phyloP scores from a whole-genome alignment of 805 yeast genomes.

The Nakazawaea sp. region DNA sequence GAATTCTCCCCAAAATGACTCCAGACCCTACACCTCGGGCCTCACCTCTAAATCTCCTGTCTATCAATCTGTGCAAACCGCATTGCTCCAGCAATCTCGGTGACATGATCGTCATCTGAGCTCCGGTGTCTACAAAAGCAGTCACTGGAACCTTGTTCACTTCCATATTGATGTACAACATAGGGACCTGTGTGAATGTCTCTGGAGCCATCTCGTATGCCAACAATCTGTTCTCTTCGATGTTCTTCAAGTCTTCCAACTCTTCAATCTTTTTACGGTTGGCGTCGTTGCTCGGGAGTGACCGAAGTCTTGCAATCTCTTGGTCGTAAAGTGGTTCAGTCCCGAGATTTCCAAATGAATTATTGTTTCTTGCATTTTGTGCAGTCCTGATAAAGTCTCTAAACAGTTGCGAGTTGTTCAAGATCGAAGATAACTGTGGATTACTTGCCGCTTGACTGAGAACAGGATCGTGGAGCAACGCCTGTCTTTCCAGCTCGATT shows the following conservation, averaged over 20 bases:
- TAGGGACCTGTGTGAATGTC: constrained; percentile 70
- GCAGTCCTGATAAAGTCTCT: constrained; percentile 22
- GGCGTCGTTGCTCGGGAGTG: constrained; percentile 60
- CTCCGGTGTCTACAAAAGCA: constrained; percentile 97
- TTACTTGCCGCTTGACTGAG: constrained; percentile 10
- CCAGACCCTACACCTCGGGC: constrained; percentile 90
- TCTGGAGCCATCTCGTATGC: constrained; percentile 92
- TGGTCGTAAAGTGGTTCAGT: constrained; percentile 6
- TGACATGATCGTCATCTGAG: constrained; percentile 81
- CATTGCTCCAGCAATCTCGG: constrained; percentile 70
- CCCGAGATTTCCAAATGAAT: constrained; percentile 1
- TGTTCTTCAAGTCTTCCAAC: constrained; percentile 59
- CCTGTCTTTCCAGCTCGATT: constrained; percentile 44
- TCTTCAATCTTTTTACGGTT: constrained; percentile 62
- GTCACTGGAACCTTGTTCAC: constrained; percentile 77
- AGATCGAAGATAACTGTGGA: constrained; percentile 16
- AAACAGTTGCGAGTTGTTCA: constrained; percentile 17
- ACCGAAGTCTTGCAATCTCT: constrained; percentile 9
- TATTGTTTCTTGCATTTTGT: constrained; percentile 2
- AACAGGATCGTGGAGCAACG: constrained; percentile 34
- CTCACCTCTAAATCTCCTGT: constrained; percentile 70
- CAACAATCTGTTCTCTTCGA: constrained; percentile 70
- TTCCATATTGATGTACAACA: constrained; percentile 75
- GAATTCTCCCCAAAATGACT: constrained; percentile 75
- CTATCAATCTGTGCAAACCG: constrained; percentile 67